Percentiles rank a stretch among this genome's conserved stretches.
Evolutionary conservation across 441 rosid genomes (phyloP).

Genomic region (Euphorbia corollata): DNA sequence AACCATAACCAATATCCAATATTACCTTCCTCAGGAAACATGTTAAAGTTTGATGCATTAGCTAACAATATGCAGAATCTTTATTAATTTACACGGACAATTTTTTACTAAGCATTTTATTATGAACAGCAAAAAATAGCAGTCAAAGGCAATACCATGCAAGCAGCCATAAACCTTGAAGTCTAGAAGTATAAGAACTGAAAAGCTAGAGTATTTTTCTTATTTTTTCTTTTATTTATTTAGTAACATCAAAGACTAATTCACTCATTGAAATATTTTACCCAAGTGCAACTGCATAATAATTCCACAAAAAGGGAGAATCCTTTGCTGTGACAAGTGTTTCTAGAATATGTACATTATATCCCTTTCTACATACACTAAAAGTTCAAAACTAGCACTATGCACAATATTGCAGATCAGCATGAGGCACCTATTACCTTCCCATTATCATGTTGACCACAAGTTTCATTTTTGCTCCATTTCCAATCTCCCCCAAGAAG

Average conservation of each 20-base stretch:
- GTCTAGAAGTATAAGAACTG: background rate
- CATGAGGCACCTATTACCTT: slow-evolving; percentile 39
- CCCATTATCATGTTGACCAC: slow-evolving; percentile 97
- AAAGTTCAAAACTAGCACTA: background rate
- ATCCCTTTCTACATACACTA: background rate
- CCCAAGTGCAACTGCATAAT: background rate
- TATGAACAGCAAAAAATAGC: background rate
- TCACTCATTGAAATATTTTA: background rate
- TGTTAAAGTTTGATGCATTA: background rate
- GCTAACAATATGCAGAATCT: background rate
- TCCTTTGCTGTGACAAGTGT: background rate
- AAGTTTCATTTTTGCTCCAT: slow-evolving; percentile 93
- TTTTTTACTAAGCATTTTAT: background rate
- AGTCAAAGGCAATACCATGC: background rate
- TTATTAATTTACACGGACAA: no score
- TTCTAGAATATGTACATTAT: background rate
- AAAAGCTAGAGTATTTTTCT: background rate
- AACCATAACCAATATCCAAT: background rate
- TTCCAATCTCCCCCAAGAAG: slow-evolving; percentile 79
- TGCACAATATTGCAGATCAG: background rate
- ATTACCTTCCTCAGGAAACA: background rate
- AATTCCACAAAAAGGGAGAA: background rate
- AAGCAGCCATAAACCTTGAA: background rate
- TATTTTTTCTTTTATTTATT: background rate
- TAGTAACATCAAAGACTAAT: background rate